These are phyloP conservation scores for Acanthamoeba lugdunensis DNA, from an alignment of 208 protist genomes.

Conservation along the genomic window DNA sequence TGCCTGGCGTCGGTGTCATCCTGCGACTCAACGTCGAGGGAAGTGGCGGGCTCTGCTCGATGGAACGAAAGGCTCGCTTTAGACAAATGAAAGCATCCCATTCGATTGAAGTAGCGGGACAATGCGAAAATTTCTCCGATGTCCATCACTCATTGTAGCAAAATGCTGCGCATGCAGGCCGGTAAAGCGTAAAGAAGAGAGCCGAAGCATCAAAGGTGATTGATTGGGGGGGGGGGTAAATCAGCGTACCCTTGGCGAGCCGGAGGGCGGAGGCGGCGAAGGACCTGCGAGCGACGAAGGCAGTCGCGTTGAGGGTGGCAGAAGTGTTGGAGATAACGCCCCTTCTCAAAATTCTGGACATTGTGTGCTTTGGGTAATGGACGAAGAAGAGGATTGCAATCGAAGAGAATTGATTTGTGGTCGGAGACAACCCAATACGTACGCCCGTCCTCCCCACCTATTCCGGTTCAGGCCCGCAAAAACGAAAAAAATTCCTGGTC, in stretches of 20 bases:
- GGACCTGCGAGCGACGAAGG: not conserved
- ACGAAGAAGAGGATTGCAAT: not conserved
- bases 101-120: too few relatives aligned
- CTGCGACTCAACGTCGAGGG: not conserved
- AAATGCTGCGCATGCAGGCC: too few relatives aligned
- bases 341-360: conserved; percentile 3
- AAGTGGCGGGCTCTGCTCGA: not conserved
- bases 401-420: not conserved
- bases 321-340: not conserved
- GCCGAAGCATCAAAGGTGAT: too few relatives aligned
- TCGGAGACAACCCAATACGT: too few relatives aligned
- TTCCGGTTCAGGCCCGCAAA: not conserved
- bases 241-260: conserved; percentile 1
- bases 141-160: too few relatives aligned
- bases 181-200: too few relatives aligned
- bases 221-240: not conserved
- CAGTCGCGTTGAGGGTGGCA: not conserved
- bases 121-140: conserved; percentile 1
- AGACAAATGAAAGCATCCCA: too few relatives aligned
- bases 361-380: not conserved
- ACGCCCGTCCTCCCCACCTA: not conserved
- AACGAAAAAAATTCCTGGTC: not conserved
- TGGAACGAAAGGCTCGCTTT: too few relatives aligned
- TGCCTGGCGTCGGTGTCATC: conserved; percentile 13
- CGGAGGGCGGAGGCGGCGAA: conserved; percentile 24